Evolutionary conservation across 2,329 filamentous ascomycete species (phyloP), one percentile per base, ranked within the genome.

Genomic region (Shiraia sp.): DNA sequence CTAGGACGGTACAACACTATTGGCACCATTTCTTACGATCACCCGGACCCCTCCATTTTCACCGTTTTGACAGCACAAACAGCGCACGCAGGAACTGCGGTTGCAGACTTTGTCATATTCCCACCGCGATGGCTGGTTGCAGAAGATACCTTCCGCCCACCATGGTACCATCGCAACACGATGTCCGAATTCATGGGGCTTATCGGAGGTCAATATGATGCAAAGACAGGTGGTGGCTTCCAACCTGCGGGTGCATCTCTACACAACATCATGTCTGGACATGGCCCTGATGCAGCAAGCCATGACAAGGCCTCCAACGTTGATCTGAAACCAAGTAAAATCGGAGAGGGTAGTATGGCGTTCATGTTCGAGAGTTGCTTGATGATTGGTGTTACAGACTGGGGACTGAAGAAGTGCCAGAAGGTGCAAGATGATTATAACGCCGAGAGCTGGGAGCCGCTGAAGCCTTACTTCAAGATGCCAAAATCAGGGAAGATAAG

Each of bases 371-470:
- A 84, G 68, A 79, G 79, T 51, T 83, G 77, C 40, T 59, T 86
- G 40, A 86, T 87, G 82, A 77, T 88, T 2, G 85, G 84, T 1
- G 84, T 88, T 19, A 87, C 85, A 1, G 80, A 86, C 43, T 88
- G 85, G 84, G 85, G 84, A 2, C 68, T 88, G 48, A 85, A 82
- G 66, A 80, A 80, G 48, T 92, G 84, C 62, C 71, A 77, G 58
- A 88, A 87, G 69, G 79, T 87, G 28, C 85, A 88, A 72, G 76
- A 82, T 52, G 80, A 80, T 42, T 95, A 93, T 61, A 90, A 83
- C 63, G 81, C 84, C 42, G 87, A 95, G 74, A 91, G 87, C 65
- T 96, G 90, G 90, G 83, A 73, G 55, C 67, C 71, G 10, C 49
- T 78, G 52, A 75, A 75, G 59, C 63, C 74, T 44, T 72, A 71